phyloP scores from a whole-genome alignment of 2,329 filamentous ascomycete species.

The Talaromyces funiculosus region DNA sequence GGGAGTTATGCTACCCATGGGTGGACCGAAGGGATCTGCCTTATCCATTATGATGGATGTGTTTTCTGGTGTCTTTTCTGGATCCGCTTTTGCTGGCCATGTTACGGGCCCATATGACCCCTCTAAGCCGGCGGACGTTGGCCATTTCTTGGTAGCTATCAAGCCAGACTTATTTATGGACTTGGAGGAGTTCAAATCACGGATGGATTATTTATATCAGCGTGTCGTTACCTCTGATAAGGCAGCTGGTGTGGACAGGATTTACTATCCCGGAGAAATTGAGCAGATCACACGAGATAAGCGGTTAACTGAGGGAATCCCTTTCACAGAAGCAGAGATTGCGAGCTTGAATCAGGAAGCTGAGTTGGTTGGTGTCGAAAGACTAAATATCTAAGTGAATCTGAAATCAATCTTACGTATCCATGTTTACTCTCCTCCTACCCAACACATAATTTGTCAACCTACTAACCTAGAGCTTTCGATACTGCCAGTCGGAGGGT shows the following conservation, averaged over 20 bases:
- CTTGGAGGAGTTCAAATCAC: conserved; percentile 59
- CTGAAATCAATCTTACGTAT: not conserved
- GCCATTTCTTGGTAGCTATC: conserved; percentile 66
- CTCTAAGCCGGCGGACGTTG: conserved; percentile 62
- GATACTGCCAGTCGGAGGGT: too few species aligned
- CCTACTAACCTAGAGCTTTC: too few species aligned
- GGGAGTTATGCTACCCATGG: conserved; percentile 81
- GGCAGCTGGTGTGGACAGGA: conserved; percentile 49
- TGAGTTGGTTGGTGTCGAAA: conserved; percentile 33
- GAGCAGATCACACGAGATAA: conserved; percentile 46
- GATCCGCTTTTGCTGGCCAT: conserved; percentile 70
- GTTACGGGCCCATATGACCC: conserved; percentile 73
- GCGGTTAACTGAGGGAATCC: conserved; percentile 43
- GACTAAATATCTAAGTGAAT: not conserved
- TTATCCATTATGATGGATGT: conserved; percentile 84
- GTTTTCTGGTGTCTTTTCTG: conserved; percentile 71
- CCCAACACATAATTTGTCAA: too few species aligned
- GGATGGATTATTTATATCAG: conserved; percentile 55
- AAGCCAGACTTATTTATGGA: conserved; percentile 71
- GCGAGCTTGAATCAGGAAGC: conserved; percentile 48
- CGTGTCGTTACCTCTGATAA: conserved; percentile 50
- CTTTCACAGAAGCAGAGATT: conserved; percentile 45
- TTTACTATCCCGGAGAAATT: conserved; percentile 55
- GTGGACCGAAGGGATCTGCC: conserved; percentile 73
- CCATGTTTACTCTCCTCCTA: too few species aligned